Evolutionary conservation across 805 yeast species (phyloP).

Genomic region (Ogataea minuta): DNA sequence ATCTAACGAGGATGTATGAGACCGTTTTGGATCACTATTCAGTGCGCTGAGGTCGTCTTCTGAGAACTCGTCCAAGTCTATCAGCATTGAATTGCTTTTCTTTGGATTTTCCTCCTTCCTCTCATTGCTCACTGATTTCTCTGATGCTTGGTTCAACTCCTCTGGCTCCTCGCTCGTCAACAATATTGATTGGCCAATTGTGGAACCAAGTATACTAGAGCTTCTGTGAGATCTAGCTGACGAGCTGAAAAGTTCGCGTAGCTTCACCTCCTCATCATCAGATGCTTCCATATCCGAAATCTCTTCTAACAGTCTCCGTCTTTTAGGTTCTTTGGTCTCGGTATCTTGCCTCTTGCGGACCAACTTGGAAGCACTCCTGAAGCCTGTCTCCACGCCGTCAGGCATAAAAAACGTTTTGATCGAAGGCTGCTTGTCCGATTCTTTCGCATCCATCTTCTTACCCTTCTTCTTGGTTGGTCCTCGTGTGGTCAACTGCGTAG

Average conservation of each 20-base stretch:
- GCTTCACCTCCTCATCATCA: constrained; percentile 18
- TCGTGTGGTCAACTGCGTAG: constrained; percentile 61
- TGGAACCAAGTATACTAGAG: constrained; percentile 13
- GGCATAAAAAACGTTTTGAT: constrained; percentile 66
- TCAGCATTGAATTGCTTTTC: constrained; percentile 8
- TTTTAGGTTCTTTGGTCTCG: constrained; percentile 17
- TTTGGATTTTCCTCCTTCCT: not conserved
- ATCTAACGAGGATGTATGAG: constrained; percentile 13
- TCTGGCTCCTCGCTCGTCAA: constrained; percentile 12
- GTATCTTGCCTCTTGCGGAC: constrained; percentile 33
- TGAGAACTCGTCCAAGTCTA: constrained; percentile 20
- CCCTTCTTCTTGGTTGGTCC: constrained; percentile 30
- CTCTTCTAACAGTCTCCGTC: constrained; percentile 13
- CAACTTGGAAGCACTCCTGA: constrained; percentile 49
- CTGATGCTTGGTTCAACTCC: not conserved
- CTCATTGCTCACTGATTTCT: not conserved
- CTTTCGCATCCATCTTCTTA: constrained; percentile 6
- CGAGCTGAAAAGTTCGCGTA: constrained; percentile 20
- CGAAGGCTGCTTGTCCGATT: constrained; percentile 13
- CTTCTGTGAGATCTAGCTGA: constrained; percentile 4
- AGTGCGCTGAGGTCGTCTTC: constrained; percentile 14
- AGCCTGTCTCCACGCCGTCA: constrained; percentile 65
- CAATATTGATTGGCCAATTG: constrained; percentile 12
- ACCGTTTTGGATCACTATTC: constrained; percentile 4
- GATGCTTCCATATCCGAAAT: constrained; percentile 18